Conservation (phyloP, 169 alveolate genomes). For the Cryptosporidium felis region DNA sequence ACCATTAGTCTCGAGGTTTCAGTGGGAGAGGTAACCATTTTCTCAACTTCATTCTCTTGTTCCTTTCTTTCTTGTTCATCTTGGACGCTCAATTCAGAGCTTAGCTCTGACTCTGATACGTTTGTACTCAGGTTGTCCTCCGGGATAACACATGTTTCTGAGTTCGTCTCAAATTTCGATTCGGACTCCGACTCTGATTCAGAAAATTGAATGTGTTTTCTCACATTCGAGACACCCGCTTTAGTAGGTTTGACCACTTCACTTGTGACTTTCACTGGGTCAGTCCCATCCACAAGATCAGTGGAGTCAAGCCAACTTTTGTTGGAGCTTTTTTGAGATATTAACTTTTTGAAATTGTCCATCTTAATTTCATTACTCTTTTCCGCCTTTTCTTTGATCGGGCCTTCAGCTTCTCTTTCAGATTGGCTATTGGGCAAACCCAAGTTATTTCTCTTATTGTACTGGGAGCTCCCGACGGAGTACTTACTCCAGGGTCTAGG, state of each 20-base stretch:
- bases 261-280: constrained; percentile 4
- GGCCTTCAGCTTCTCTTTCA: constrained; percentile 1
- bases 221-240: constrained; percentile 50
- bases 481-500: constrained; percentile 79
- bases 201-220: constrained; percentile 71
- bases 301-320: constrained; percentile 55
- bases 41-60: constrained; percentile 59
- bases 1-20: constrained; percentile 82
- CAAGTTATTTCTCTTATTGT: constrained; percentile 61
- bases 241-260: constrained; percentile 61
- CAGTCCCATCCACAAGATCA: constrained; percentile 14
- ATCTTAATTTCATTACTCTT: background rate
- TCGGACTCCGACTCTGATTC: constrained; percentile 18
- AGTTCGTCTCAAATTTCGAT: background rate
- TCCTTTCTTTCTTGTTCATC: constrained; percentile 64
- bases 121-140: constrained; percentile 71
- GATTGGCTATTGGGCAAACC: too few species aligned
- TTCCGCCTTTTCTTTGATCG: constrained; percentile 1
- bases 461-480: constrained; percentile 75
- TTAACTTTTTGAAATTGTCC: background rate
- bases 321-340: constrained; percentile 4
- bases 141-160: constrained; percentile 69
- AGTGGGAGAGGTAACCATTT: constrained; percentile 38
- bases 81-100: constrained; percentile 67
- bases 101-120: constrained; percentile 71